Conservation (phyloP, 169 alveolate genomes). For the Plasmodium adleri region DNA sequence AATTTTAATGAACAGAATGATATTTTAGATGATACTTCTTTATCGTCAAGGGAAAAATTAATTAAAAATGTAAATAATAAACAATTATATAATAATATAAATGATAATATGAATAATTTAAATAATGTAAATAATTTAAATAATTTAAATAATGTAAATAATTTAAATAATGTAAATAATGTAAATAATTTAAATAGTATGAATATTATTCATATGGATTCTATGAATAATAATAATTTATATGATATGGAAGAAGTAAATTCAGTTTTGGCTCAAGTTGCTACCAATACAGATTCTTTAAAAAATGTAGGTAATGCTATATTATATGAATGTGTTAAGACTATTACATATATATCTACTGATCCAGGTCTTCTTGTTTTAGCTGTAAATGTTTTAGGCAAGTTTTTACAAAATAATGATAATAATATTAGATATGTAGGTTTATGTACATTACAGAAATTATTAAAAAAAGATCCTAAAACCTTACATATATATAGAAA, state of each 20-base stretch:
- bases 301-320: constrained; percentile 98
- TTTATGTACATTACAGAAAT: constrained; percentile 92
- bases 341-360: constrained; percentile 94
- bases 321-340: constrained; percentile 97
- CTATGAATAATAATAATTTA: constrained; percentile 20
- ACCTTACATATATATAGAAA: constrained; percentile 82
- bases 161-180: neutral
- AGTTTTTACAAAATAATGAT: constrained; percentile 95
- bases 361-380: constrained; percentile 91
- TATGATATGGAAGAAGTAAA: constrained; percentile 93
- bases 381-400: constrained; percentile 95
- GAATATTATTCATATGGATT: neutral
- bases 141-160: neutral
- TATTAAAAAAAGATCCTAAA: constrained; percentile 91
- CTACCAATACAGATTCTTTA: constrained; percentile 95
- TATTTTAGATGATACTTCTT: neutral
- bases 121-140: no score
- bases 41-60: no score
- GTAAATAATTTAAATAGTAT: neutral
- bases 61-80: neutral
- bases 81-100: neutral
- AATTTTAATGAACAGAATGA: neutral
- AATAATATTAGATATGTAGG: constrained; percentile 92
- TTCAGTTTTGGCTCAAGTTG: constrained; percentile 94
- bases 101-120: neutral